Base-by-base conservation (phyloP, 2,329 filamentous ascomycete genomes). In the Eutypella sp. region DNA sequence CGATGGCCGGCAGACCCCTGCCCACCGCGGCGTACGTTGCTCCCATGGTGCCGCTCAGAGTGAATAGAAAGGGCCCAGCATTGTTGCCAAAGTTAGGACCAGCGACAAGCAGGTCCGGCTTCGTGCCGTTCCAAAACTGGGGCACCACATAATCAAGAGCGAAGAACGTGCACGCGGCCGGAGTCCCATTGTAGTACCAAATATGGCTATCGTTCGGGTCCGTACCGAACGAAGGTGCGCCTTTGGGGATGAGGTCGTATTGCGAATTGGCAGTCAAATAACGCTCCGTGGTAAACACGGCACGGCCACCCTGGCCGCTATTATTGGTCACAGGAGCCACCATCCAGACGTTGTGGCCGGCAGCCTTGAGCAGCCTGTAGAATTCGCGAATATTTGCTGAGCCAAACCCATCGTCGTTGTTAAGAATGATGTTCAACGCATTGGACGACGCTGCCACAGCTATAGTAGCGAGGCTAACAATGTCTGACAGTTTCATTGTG, bases 181-280 rank as follows among this genome's bases (percentile, higher is more conserved):
- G 75, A 0, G 77, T 82, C 19, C 78, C 77, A 44, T 81, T 78
- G 61, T 80, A 82, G 56, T 81, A 81, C 75, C 75, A 81, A 51
- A 82, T 77, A 48, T 77, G 69, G 43, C 65, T 64, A 46, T 81
- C 74, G 18, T 60, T 57, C 11, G 75, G 76, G 51, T 80, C 76
- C 15, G 62, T 66, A 39, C 79, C 78, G 20, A 77, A 53, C 0
- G 72, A 70, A 3, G 73, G 72, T 1, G 69, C 64, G 5, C 74
- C 74, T 3, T 67, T 62, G 31, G 70, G 70, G 29, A 78, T 56
- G 31, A 75, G 62, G 50, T 66, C 60, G 60, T 67, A 78, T 46
- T 77, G 67, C 0, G 67, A 65, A 36, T 70, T 58, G 1, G 55
- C 45, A 4, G 65, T 66, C 34, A 77, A 63, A 25, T 67, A 71